Base-by-base conservation (phyloP, 176 grass and related monocot genomes). In the Urochloa ruziziensis region DNA sequence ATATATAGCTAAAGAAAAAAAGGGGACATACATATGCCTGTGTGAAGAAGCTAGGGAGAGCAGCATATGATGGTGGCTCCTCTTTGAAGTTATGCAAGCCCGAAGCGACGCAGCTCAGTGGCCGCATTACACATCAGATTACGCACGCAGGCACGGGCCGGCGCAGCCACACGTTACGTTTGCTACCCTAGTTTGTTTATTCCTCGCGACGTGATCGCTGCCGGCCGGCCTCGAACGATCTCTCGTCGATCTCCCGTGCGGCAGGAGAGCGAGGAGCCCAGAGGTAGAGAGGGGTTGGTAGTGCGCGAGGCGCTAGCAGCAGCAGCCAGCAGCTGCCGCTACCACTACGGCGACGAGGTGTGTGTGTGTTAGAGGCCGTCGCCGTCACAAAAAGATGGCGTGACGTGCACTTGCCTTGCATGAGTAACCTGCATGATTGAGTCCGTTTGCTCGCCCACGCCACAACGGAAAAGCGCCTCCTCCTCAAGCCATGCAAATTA, bases 1-100 rank as follows among this genome's bases (percentile, higher is more conserved):
- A 39, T 39, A n/a, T n/a, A n/a, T n/a, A n/a, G n/a, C n/a, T n/a
- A n/a, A n/a, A n/a, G 37, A 7, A 37, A 37, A 37, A 3, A 37
- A 4, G 6, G 37, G 37, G 4, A 39, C 7, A 39, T 3, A 39
- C 37, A 39, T n/a, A n/a, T n/a, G 37, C 2, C 1, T 39, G 2
- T 4, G 37, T 6, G 29, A 12, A 2, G 10, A 0, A 23, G 15
- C 1, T 10, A 16, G 49, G 14, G 6, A 21, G 77, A n/a, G n/a
- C n/a, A n/a, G n/a, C n/a, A n/a, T 86, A 86, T 92, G 83, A 89
- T 92, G 83, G 86, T 89, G 83, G 86, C 90, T 86, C 90, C 90
- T 89, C 90, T 92, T 92, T 89, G 83, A 92, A 92, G 90, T 86
- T 86, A 92, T 85, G 83, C 74, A 75, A 86, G 10, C 61, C 74